A percentile compares a stretch with the other conserved stretches of the same genome.
phyloP scores from a whole-genome alignment of 2,329 filamentous ascomycete species.

The Dactylellina drechsleri region DNA sequence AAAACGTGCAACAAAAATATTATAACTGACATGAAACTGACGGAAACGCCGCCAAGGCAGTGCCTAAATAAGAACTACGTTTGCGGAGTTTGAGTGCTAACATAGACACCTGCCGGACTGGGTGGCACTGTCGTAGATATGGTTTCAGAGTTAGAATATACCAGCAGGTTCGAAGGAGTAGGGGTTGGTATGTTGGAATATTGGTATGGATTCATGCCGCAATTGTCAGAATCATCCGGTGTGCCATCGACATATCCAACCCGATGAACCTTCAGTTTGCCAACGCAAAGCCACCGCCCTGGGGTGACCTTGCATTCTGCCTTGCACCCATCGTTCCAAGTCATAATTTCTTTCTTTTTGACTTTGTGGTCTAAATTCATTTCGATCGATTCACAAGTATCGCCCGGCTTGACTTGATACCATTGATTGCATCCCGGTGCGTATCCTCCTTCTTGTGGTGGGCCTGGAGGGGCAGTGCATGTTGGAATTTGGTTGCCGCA shows the following conservation, averaged over 20 bases:
- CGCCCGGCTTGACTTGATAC: constrained; percentile 29
- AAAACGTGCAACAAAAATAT: too few relatives aligned
- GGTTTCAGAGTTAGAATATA: not conserved
- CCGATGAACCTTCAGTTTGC: not conserved
- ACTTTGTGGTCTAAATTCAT: not conserved
- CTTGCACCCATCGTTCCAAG: constrained; percentile 18
- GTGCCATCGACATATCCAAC: not conserved
- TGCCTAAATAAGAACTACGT: not conserved
- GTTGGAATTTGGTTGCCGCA: constrained; percentile 35
- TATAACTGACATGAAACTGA: too few relatives aligned
- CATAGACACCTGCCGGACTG: constrained; percentile 3
- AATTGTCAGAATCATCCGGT: not conserved
- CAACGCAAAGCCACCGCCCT: constrained; percentile 36
- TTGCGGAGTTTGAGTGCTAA: constrained; percentile 1
- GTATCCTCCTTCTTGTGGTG: constrained; percentile 6
- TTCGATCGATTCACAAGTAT: constrained; percentile 24
- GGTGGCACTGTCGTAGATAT: not conserved
- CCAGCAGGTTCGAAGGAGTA: too few relatives aligned
- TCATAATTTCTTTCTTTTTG: not conserved
- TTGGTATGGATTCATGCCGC: not conserved
- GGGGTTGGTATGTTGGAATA: not conserved
- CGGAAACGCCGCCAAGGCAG: not conserved
- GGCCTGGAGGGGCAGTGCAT: constrained; percentile 42
- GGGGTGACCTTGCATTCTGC: not conserved
- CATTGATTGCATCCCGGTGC: constrained; percentile 42